Evolutionary conservation across 2,329 filamentous ascomycete species (phyloP), one percentile per base, ranked within the genome.

Genomic region (Exophiala alcalophila): DNA sequence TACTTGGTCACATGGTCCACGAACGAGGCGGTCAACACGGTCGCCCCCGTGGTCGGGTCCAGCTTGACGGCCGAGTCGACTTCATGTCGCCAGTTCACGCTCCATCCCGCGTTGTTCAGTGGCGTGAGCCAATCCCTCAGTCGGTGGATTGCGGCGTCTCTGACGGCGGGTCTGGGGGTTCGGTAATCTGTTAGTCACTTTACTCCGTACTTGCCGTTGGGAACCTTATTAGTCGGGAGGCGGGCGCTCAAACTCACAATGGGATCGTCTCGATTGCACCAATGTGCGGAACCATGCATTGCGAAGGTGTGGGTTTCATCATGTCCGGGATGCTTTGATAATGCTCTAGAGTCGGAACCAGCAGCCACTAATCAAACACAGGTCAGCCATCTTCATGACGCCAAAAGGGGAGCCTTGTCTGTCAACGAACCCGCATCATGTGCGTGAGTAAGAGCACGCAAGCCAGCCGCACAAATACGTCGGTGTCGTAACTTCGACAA

Each of bases 191-290:
- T n/a, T n/a, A n/a, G n/a, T n/a, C n/a, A n/a, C n/a, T n/a, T n/a
- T n/a, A n/a, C n/a, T n/a, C n/a, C n/a, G n/a, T n/a, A n/a, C n/a
- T n/a, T n/a, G n/a, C n/a, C n/a, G n/a, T n/a, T n/a, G n/a, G n/a
- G n/a, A n/a, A n/a, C n/a, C n/a, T n/a, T n/a, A n/a, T n/a, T n/a
- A n/a, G n/a, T n/a, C n/a, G n/a, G n/a, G n/a, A n/a, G n/a, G n/a
- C n/a, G n/a, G n/a, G n/a, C n/a, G n/a, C n/a, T n/a, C n/a, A 21
- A 14, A 47, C 45, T 14, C 40, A 51, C 49, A 52, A 15, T 28
- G 49, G 49, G n/a, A 52, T 44, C 11, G 46, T 49, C 24, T 52
- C 49, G 12, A 52, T 52, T n/a, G 49, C 49, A 6, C 46, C 46
- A 10, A 52, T 49, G 31, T 52, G 49, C 11, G 49, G 49, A 23